phyloP scores from a whole-genome alignment of 805 yeast genomes.

The Starmerella kuoi region DNA sequence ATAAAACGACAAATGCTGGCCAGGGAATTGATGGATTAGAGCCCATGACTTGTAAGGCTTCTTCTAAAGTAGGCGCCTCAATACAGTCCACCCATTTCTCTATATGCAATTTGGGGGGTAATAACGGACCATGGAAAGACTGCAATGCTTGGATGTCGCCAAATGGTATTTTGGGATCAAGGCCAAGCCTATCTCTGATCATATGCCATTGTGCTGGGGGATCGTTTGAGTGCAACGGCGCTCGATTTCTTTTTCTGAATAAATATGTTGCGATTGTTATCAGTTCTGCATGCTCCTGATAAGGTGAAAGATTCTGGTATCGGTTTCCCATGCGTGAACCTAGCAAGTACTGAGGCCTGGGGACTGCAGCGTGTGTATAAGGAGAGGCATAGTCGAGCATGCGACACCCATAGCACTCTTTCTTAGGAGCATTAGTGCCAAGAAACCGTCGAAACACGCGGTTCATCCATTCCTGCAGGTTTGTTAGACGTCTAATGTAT shows the following conservation, averaged over 20 bases:
- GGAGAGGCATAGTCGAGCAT: constrained; percentile 15
- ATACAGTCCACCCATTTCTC: constrained; percentile 9
- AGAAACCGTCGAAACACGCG: background rate
- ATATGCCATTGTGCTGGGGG: background rate
- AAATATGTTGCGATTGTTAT: constrained; percentile 5
- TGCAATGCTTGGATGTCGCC: background rate
- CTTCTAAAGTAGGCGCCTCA: constrained; percentile 12
- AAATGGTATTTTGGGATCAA: background rate
- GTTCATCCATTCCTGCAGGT: constrained; percentile 10
- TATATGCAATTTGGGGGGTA: background rate
- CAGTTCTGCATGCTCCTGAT: constrained; percentile 12
- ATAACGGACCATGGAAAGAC: background rate
- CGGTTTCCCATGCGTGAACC: constrained; percentile 15
- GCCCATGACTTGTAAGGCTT: constrained; percentile 19
- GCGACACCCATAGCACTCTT: constrained; percentile 10
- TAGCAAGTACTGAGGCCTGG: constrained; percentile 9
- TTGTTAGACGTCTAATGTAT: no score
- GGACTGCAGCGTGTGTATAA: constrained; percentile 7
- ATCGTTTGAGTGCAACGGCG: background rate
- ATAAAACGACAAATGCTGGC: constrained; percentile 25
- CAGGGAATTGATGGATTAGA: constrained; percentile 14
- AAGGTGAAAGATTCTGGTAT: constrained; percentile 4
- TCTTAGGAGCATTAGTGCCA: constrained; percentile 2
- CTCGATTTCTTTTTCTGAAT: background rate
- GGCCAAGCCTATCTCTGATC: background rate